A percentile compares a stretch with the other conserved stretches of the same genome.
These are phyloP conservation scores for Cladosporium sp. DNA, from an alignment of 2,329 filamentous ascomycete genomes.

Conservation along the genomic window DNA sequence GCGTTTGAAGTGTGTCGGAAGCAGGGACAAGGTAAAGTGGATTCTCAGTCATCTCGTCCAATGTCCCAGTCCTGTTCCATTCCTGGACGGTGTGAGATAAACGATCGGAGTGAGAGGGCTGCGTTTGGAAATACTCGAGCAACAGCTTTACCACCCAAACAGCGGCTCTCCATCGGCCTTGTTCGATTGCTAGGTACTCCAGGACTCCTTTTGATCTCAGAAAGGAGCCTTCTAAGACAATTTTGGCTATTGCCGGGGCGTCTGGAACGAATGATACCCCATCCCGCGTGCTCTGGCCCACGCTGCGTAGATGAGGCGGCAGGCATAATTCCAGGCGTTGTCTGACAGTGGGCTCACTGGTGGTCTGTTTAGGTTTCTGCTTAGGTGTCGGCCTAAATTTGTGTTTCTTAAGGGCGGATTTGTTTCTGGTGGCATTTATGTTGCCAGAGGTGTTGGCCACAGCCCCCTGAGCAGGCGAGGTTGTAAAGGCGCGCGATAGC, in stretches of 20 bases:
- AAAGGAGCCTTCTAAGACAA: not conserved
- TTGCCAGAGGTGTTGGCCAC: constrained; percentile 4
- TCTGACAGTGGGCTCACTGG: not conserved
- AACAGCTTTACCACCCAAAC: constrained; percentile 49
- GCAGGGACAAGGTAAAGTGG: constrained; percentile 9
- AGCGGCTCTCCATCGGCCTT: constrained; percentile 45
- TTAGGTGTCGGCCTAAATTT: not conserved
- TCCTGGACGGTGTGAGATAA: constrained; percentile 1
- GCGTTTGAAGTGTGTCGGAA: not conserved
- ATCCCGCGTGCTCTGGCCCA: not conserved
- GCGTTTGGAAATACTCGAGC: constrained; percentile 34
- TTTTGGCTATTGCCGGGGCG: not conserved
- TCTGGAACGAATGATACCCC: not conserved
- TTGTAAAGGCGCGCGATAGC: constrained; percentile 1
- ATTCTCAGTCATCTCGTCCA: constrained; percentile 22
- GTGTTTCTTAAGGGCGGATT: not conserved
- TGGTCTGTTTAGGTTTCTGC: not conserved
- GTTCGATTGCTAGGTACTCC: constrained; percentile 36
- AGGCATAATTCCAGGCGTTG: constrained; percentile 39
- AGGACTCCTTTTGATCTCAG: not conserved
- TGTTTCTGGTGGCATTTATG: not conserved
- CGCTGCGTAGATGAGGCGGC: constrained; percentile 34
- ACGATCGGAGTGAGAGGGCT: not conserved
- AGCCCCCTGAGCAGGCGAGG: constrained; percentile 11
- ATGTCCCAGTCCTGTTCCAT: constrained; percentile 19